Percentiles rank a stretch among this genome's conserved stretches.
These are phyloP conservation scores for Casuarina glauca DNA, from an alignment of 306 rosid species.

Conservation along the genomic window DNA sequence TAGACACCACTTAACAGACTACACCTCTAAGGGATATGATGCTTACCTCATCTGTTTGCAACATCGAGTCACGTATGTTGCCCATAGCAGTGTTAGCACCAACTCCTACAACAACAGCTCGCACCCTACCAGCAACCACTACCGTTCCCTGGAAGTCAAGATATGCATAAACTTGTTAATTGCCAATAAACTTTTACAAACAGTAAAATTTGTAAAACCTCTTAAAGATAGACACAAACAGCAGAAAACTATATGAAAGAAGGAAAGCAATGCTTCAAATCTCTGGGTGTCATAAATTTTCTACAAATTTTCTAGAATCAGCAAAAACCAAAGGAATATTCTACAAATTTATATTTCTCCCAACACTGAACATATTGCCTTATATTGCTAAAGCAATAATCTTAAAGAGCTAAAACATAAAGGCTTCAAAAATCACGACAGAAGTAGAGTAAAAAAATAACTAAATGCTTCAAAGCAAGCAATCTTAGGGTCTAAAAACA, in stretches of 20 bases:
- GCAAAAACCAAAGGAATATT: not conserved
- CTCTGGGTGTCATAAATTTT: not conserved
- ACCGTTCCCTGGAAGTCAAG: constrained; percentile 81
- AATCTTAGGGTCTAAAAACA: not conserved
- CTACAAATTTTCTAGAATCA: not conserved
- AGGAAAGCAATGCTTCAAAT: not conserved
- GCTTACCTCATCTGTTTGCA: constrained; percentile 93
- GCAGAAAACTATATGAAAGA: not conserved
- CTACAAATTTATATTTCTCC: not conserved
- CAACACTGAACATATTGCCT: not conserved
- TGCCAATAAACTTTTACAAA: not conserved
- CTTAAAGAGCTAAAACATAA: not conserved
- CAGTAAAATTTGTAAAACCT: not conserved
- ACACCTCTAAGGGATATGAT: constrained; percentile 10
- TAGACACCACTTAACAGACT: constrained; percentile 19
- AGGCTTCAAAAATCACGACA: not conserved
- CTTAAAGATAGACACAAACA: constrained; percentile 5
- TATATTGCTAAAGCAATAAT: not conserved
- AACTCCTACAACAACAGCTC: constrained; percentile 92
- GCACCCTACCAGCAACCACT: constrained; percentile 95
- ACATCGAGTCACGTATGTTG: constrained; percentile 83
- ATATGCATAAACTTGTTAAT: constrained; percentile 15
- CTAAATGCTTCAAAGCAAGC: constrained; percentile 6
- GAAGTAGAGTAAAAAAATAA: not conserved
- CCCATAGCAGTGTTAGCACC: constrained; percentile 98